These are phyloP conservation scores for Pyrenopolyporus hunteri DNA, from an alignment of 495 filamentous ascomycete species.

Conservation along the genomic window DNA sequence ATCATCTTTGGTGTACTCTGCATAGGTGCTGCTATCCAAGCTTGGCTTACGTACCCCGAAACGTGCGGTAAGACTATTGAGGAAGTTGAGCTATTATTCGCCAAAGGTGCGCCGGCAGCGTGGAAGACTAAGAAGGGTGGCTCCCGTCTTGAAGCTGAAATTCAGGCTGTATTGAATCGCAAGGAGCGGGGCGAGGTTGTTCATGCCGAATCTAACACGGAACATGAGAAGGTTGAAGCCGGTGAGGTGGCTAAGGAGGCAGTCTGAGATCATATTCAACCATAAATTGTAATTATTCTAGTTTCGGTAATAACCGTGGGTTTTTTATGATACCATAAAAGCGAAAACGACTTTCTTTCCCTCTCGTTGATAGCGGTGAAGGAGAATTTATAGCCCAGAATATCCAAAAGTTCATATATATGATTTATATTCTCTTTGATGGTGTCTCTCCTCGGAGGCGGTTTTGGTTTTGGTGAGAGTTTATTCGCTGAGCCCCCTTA, in stretches of 20 bases:
- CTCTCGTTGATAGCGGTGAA: too few relatives aligned
- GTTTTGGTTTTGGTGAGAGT: too few relatives aligned
- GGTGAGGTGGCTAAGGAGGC: slow-evolving; percentile 24
- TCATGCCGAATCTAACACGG: slow-evolving; percentile 25
- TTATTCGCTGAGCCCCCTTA: too few relatives aligned
- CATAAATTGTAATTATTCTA: not conserved
- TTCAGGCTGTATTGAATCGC: slow-evolving; percentile 48
- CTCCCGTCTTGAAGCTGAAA: slow-evolving; percentile 51
- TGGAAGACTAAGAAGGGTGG: slow-evolving; percentile 67
- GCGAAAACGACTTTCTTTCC: too few relatives aligned
- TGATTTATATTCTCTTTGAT: too few relatives aligned
- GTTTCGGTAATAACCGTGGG: not conserved
- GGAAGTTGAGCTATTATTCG: slow-evolving; percentile 70
- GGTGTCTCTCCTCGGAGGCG: too few relatives aligned
- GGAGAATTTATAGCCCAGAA: too few relatives aligned
- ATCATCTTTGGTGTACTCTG: slow-evolving; percentile 79
- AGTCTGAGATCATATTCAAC: slow-evolving; percentile 1
- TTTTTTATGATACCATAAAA: too few relatives aligned
- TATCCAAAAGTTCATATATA: too few relatives aligned
- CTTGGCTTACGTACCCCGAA: slow-evolving; percentile 74
- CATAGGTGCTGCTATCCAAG: slow-evolving; percentile 64
- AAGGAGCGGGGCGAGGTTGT: slow-evolving; percentile 36
- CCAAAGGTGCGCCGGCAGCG: slow-evolving; percentile 55
- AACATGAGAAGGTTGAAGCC: slow-evolving; percentile 21
- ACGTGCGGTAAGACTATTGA: slow-evolving; percentile 73